Base-by-base conservation (phyloP, 2,329 filamentous ascomycete species). In the Trichophyton equinum region DNA sequence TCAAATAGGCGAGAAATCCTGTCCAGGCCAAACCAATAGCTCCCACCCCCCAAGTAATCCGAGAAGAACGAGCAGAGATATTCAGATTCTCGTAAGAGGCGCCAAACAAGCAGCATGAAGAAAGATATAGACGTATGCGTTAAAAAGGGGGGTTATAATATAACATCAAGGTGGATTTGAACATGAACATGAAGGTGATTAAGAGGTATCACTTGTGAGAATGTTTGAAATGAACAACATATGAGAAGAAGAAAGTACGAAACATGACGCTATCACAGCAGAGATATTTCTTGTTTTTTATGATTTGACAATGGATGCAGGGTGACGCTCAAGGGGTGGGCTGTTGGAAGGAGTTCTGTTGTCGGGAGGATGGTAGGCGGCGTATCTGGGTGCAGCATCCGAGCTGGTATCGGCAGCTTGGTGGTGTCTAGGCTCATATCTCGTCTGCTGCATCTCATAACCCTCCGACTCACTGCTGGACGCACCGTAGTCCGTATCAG, bases 381-480 rank as follows among this genome's bases (percentile, higher is more conserved):
- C 60, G 57, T 11, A 36, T 58, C 30, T 56, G 58, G 36, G 36
- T n/a, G 40, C 47, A 62, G 30, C 30, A 27, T 47, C 57, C 8
- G 61, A 47, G 11, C 51, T 59, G 3, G 60, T 62, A 4, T 63
- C 58, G 25, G 33, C 60, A 5, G 20, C 30, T 25, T 61, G 59
- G 25, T 55, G 49, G 3, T 47, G 42, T 55, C 51, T 55, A 13
- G 60, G 55, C 5, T 40, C 27, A 20, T 62, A 64, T n/a, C 55
- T 40, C 2, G 62, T 62, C 38, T 62, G 62, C 38, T 62, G 62
- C 62, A 64, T 64, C 25, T 64, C 62, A 40, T 59, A 62, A 18
- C 40, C 61, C 18, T 60, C 56, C 8, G 61, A 61, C n/a, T 61
- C 62, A 13, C 61, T 61, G 27, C 62, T 64, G 1, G 62, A 64